Percentiles rank a stretch among this genome's conserved stretches.
Evolutionary conservation across 1,284 basidiomycete species (phyloP).

Genomic region (Ceratobasidium sp.): DNA sequence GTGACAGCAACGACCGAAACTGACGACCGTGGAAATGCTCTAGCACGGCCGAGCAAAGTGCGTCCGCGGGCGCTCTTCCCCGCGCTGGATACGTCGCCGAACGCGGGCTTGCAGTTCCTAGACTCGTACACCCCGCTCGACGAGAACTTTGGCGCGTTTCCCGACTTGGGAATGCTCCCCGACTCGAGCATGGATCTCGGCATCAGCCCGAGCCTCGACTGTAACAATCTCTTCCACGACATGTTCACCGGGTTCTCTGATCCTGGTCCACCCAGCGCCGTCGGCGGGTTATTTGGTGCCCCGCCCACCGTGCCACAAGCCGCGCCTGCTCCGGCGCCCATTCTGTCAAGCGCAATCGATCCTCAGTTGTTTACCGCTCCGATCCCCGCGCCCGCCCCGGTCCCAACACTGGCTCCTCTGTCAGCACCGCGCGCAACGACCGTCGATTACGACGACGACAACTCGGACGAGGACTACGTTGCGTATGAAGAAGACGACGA

Average conservation of each 20-base stretch:
- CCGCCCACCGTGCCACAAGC: not conserved
- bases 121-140: conserved; percentile 28
- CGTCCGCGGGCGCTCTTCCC: conserved; percentile 1
- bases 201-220: conserved; percentile 22
- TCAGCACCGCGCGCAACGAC: conserved; percentile 51
- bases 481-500: conserved; percentile 16
- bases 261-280: conserved; percentile 15
- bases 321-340: conserved; percentile 40
- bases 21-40: too few relatives aligned
- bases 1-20: too few relatives aligned
- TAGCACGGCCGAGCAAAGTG: not conserved
- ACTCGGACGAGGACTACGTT: conserved; percentile 64
- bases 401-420: conserved; percentile 48
- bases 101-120: conserved; percentile 5
- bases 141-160: conserved; percentile 36
- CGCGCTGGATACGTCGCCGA: conserved; percentile 16
- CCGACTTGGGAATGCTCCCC: conserved; percentile 18
- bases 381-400: conserved; percentile 58
- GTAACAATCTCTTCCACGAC: conserved; percentile 37
- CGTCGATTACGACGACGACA: conserved; percentile 70
- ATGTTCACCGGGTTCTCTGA: conserved; percentile 32
- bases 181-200: conserved; percentile 29
- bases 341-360: conserved; percentile 62
- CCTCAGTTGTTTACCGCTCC: conserved; percentile 67
- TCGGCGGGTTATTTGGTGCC: not conserved